Percentiles rank a stretch among this genome's conserved stretches.
Evolutionary conservation across 257 asterid genomes (phyloP).

Genomic region (Nicotiana tomentosiformis): DNA sequence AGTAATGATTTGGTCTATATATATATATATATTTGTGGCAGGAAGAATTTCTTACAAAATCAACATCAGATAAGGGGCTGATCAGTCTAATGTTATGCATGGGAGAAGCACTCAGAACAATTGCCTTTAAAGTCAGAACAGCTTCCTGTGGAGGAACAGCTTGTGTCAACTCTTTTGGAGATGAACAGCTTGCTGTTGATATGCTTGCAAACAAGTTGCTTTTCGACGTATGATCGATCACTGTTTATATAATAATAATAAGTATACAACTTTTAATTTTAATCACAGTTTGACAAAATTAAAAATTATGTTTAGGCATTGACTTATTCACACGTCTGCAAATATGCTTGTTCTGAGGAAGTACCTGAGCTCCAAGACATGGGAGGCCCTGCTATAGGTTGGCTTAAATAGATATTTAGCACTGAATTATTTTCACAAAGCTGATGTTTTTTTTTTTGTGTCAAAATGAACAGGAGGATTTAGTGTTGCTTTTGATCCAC

Average conservation of each 20-base stretch:
- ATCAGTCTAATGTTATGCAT: slow-evolving; percentile 80
- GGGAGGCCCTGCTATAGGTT: slow-evolving; percentile 96
- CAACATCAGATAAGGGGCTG: slow-evolving; percentile 76
- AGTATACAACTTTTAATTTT: neutral
- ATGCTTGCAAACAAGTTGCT: slow-evolving; percentile 88
- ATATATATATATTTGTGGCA: slow-evolving; percentile 3
- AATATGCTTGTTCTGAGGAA: slow-evolving; percentile 99
- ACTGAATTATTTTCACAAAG: neutral
- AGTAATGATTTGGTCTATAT: neutral
- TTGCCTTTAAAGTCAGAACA: slow-evolving; percentile 90
- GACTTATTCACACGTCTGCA: slow-evolving; percentile 91
- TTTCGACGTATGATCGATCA: slow-evolving; percentile 49
- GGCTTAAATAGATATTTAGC: neutral
- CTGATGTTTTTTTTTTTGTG: neutral
- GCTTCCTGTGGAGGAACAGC: slow-evolving; percentile 99
- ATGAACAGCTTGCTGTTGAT: slow-evolving; percentile 95
- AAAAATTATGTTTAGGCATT: slow-evolving; percentile 49
- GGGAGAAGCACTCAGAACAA: slow-evolving; percentile 94
- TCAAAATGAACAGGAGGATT: slow-evolving; percentile 64
- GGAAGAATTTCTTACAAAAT: slow-evolving; percentile 87
- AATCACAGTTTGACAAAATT: neutral
- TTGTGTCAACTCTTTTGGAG: slow-evolving; percentile 92
- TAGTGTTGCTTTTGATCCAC: slow-evolving; percentile 95
- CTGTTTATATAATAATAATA: too few relatives aligned
- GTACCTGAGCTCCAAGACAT: slow-evolving; percentile 97